A percentile compares a stretch with the other conserved stretches of the same genome.
Conservation (phyloP, 768 basidiomycete species). For the Pholiota conissans region DNA sequence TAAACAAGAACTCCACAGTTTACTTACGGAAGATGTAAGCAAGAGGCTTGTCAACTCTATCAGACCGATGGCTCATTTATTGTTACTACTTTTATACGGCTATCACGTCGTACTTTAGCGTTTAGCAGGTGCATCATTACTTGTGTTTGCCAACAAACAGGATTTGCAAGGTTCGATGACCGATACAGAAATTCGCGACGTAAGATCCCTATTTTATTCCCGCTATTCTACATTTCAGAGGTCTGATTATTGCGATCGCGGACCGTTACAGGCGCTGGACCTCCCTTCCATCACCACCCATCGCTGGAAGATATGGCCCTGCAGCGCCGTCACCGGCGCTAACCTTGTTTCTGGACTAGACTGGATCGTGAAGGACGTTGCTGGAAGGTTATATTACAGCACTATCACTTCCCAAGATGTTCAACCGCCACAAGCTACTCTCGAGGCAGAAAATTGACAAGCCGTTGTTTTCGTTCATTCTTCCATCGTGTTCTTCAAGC, state of each 20-base stretch:
- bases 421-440: slow-evolving; percentile 10
- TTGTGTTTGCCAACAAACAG: slow-evolving; percentile 98
- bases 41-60: slow-evolving; percentile 2
- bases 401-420: slow-evolving; percentile 33
- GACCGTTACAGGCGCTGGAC: slow-evolving; percentile 64
- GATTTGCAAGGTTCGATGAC: slow-evolving; percentile 89
- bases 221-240: slow-evolving; percentile 10
- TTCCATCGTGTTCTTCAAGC: slow-evolving; percentile 1
- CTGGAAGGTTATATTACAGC: slow-evolving; percentile 83
- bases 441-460: slow-evolving; percentile 10
- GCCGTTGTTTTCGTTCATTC: slow-evolving; percentile 6
- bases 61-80: slow-evolving; percentile 9
- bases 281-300: slow-evolving; percentile 83
- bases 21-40: slow-evolving; percentile 90
- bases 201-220: slow-evolving; percentile 39
- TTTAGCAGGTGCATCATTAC: slow-evolving; percentile 90
- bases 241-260: slow-evolving; percentile 13
- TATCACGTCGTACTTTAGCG: slow-evolving; percentile 53
- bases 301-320: slow-evolving; percentile 86
- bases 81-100: slow-evolving; percentile 10
- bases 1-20: slow-evolving; percentile 78
- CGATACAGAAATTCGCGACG: slow-evolving; percentile 79
- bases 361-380: slow-evolving; percentile 91
- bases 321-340: slow-evolving; percentile 88
- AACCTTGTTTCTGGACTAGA: slow-evolving; percentile 85